Evolutionary conservation across 2,329 filamentous ascomycete genomes (phyloP).

Genomic region (Phyllachora maydis): DNA sequence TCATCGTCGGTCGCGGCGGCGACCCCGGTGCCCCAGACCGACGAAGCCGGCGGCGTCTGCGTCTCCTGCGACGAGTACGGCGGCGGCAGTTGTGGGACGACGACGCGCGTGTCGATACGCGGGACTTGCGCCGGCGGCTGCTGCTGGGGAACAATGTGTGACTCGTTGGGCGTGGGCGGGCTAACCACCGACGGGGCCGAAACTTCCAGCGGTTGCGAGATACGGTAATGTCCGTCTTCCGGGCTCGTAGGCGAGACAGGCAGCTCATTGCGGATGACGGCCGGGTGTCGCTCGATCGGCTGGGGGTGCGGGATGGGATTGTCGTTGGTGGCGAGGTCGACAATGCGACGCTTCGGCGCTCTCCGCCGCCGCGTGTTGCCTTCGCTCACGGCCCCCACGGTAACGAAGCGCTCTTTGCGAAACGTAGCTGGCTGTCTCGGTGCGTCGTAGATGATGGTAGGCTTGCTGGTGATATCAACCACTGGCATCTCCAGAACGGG

Average conservation of each 20-base stretch:
- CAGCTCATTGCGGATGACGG: conserved; percentile 5
- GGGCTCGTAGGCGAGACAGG: conserved; percentile 8
- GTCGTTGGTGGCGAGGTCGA: conserved; percentile 38
- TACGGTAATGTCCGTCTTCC: conserved; percentile 24
- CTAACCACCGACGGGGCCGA: too few species aligned
- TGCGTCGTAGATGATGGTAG: conserved; percentile 32
- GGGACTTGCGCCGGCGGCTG: conserved; percentile 13
- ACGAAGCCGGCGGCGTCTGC: too few species aligned
- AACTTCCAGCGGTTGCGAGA: conserved; percentile 21
- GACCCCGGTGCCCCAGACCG: too few species aligned
- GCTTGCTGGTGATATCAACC: conserved; percentile 48
- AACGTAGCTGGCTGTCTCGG: conserved; percentile 28
- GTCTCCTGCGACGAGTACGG: conserved; percentile 12
- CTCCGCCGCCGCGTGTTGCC: conserved; percentile 36
- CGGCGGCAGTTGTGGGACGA: conserved; percentile 13
- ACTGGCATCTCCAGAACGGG: conserved; percentile 38
- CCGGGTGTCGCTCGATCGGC: conserved; percentile 10
- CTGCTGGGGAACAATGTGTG: conserved; percentile 9
- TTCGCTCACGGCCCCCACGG: conserved; percentile 34
- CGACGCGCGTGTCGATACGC: conserved; percentile 16
- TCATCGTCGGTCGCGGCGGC: conserved; percentile 32
- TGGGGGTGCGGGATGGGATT: conserved; percentile 7
- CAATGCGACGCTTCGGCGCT: conserved; percentile 40
- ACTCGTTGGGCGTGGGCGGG: conserved; percentile 12
- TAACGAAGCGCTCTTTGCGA: conserved; percentile 36